phyloP scores from a whole-genome alignment of 2,329 filamentous ascomycete genomes.

The Pseudocercospora eumusae region DNA sequence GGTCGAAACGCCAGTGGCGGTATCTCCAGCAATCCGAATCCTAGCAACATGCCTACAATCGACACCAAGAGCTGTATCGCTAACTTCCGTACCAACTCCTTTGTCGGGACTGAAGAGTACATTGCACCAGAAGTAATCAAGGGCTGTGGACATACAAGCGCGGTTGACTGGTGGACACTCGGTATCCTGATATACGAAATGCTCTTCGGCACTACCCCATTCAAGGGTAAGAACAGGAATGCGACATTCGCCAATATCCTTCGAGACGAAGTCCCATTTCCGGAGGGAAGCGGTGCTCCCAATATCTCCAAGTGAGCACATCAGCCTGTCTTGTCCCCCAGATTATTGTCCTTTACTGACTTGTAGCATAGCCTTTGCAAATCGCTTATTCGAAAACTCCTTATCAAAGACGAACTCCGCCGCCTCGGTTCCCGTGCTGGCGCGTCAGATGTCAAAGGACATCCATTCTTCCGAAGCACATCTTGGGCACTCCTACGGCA shows the following conservation, averaged over 20 bases:
- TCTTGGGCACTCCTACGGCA: constrained; percentile 97
- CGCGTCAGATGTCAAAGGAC: constrained; percentile 92
- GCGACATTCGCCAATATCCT: constrained; percentile 97
- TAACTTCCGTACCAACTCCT: constrained; percentile 97
- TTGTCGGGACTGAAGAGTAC: constrained; percentile 98
- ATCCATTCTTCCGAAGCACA: constrained; percentile 93
- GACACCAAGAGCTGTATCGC: constrained; percentile 98
- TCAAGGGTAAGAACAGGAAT: constrained; percentile 99
- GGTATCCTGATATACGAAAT: constrained; percentile 98
- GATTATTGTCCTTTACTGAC: constrained; percentile 8
- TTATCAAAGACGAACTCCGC: constrained; percentile 97
- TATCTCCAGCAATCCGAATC: constrained; percentile 62
- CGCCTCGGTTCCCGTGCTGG: constrained; percentile 90
- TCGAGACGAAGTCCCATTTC: constrained; percentile 92
- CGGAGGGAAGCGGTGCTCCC: constrained; percentile 79
- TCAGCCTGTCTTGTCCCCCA: constrained; percentile 2
- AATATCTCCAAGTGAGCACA: constrained; percentile 84
- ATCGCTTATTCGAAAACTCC: constrained; percentile 88
- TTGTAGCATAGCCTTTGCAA: constrained; percentile 74
- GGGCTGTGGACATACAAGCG: constrained; percentile 95
- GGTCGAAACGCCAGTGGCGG: constrained; percentile 65
- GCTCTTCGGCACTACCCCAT: constrained; percentile 96
- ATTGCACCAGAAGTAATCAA: constrained; percentile 99
- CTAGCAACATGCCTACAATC: constrained; percentile 85
- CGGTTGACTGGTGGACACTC: constrained; percentile 98